These are phyloP conservation scores for Dissophora ornata DNA, from an alignment of 192 early-diverging fungal genomes.

Conservation along the genomic window DNA sequence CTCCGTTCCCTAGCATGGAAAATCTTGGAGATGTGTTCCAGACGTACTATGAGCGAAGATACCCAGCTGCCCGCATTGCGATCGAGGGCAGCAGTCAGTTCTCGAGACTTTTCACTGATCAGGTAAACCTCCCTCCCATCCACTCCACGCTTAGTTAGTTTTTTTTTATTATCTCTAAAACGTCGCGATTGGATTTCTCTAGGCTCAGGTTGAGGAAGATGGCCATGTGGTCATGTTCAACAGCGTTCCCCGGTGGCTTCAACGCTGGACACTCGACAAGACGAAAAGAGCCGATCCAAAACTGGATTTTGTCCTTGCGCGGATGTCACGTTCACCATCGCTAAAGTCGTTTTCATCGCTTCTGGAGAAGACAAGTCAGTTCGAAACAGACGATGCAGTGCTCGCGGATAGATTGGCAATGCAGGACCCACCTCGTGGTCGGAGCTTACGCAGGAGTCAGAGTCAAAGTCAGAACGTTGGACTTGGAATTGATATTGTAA, in stretches of 20 bases:
- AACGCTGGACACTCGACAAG: conserved; percentile 39
- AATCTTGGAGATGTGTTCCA: conserved; percentile 35
- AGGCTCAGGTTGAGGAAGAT: conserved; percentile 36
- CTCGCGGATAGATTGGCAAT: not conserved
- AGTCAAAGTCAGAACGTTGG: too few relatives aligned
- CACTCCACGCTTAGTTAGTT: not conserved
- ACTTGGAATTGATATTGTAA: too few relatives aligned
- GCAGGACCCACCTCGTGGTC: too few relatives aligned
- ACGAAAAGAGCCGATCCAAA: conserved; percentile 23
- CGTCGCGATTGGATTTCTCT: too few relatives aligned
- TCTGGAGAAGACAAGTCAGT: not conserved
- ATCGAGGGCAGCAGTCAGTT: conserved; percentile 52
- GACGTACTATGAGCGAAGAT: conserved; percentile 36
- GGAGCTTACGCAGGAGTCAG: too few relatives aligned
- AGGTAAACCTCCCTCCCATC: conserved; percentile 11
- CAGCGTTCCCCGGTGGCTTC: conserved; percentile 38
- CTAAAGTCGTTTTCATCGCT: not conserved
- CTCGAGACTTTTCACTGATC: conserved; percentile 34
- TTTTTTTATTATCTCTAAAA: too few relatives aligned
- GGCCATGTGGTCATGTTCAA: conserved; percentile 48
- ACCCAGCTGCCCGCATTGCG: conserved; percentile 43
- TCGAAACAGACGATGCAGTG: not conserved
- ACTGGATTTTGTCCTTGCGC: conserved; percentile 18
- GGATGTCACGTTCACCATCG: conserved; percentile 2
- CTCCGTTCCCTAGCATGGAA: conserved; percentile 27